Base-by-base conservation (phyloP, 2,329 filamentous ascomycete genomes). In the Ophiostoma fasciatum region DNA sequence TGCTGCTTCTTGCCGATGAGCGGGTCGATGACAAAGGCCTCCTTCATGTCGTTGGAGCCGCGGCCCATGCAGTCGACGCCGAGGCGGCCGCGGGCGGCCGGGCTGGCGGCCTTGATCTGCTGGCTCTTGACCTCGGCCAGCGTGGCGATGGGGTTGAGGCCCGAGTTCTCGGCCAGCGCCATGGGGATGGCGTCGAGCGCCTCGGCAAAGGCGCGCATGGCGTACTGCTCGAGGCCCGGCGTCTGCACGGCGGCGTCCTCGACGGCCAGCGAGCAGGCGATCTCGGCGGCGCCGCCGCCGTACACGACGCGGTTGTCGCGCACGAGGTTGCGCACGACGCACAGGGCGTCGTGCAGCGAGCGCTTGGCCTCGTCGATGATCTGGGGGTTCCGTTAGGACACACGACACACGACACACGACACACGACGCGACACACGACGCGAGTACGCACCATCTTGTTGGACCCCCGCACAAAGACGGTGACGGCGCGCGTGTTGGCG, bases 291-390 rank as follows among this genome's bases (percentile, higher is more conserved):
- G 60, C 92, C 90, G 50, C 90, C 90, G 46, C 90, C 90, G 54
- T 98, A 98, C 9, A 98, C 90, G 34, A 98, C 85, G 42, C 90
- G 81, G 67, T 94, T 96, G 61, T 98, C 92, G 43, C 74, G 76
- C 34, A 98, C 90, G 31, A 98, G 68, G 62, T 98, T 98, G 50
- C 92, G 81, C 35, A 98, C 90, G 33, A 98, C 90, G 55, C 92
- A 98, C 34, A 98, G 76, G 40, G 90, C 90, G 59, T 98, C 90
- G 57, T 98, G 92, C 40, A 98, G 71, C 33, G 90, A 96, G 50
- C 92, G 78, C 67, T 94, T 94, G 37, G 92, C 92, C 62, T 98
- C 92, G 54, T 98, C 92, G 56, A 98, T 96, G 58, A 98, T 94
- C 82, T 92, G 46, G 3, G 17, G 7, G 4, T 15, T 5, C 4